A percentile compares a stretch with the other conserved stretches of the same genome.
Conservation (phyloP, 345 rosid species). For the Psidium friedrichsthalianum region DNA sequence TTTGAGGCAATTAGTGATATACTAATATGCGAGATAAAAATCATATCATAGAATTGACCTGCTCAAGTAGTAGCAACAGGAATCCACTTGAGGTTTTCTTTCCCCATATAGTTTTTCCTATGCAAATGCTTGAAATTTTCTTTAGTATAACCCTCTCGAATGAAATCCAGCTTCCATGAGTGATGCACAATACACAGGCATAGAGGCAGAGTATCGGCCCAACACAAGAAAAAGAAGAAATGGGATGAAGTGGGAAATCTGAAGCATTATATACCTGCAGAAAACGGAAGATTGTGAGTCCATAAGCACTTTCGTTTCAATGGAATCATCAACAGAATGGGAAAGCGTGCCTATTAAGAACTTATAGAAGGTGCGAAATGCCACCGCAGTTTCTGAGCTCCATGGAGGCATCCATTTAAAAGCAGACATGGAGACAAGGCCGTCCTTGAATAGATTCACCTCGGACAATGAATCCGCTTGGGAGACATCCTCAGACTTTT, state of each 20-base stretch:
- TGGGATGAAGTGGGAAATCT: neutral
- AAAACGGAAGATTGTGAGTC: slow-evolving; percentile 41
- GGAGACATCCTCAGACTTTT: slow-evolving; percentile 11
- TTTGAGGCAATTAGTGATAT: neutral
- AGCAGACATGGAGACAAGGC: slow-evolving; percentile 67
- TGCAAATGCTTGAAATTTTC: neutral
- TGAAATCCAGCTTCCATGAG: neutral
- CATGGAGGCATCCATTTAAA: slow-evolving; percentile 92
- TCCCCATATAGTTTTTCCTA: neutral
- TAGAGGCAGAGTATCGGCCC: neutral
- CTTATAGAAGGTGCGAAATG: slow-evolving; percentile 77
- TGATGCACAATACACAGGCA: neutral
- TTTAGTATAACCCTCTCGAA: neutral
- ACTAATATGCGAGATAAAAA: neutral
- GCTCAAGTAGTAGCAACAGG: neutral
- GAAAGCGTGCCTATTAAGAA: slow-evolving; percentile 68
- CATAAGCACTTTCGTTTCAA: slow-evolving; percentile 36
- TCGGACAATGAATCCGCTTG: slow-evolving; percentile 20
- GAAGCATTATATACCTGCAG: slow-evolving; percentile 43
- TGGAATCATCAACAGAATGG: slow-evolving; percentile 53
- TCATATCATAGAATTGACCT: neutral
- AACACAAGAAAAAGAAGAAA: neutral
- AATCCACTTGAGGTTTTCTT: neutral
- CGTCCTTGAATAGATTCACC: slow-evolving; percentile 47
- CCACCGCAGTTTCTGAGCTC: slow-evolving; percentile 91